Base-by-base conservation (phyloP, 495 filamentous ascomycete genomes). In the Aspergillus asperescens region DNA sequence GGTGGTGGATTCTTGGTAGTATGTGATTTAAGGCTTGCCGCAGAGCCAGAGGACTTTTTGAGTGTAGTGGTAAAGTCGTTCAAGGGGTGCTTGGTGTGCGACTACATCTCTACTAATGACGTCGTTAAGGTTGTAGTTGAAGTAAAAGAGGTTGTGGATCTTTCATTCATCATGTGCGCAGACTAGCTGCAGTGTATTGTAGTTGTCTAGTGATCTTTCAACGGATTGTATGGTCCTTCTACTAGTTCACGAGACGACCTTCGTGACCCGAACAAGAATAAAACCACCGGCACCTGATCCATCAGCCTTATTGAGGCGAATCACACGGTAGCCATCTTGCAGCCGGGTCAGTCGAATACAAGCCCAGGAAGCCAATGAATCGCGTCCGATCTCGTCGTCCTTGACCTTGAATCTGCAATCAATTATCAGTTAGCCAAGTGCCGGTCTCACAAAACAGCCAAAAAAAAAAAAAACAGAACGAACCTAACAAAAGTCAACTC, bases 311-410 rank as follows among this genome's bases (percentile, higher is more conserved):
- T 83, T 66, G 23, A 97, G 67, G 46, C 83, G 85, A 32, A 97
- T 70, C 50, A 95, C 82, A 13, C 89, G 77, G 55, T 87, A 86
- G 1, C 92, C 92, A 31, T 77, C 63, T 40, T 81, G 79, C 47
- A 96, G 66, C 13, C 88, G 79, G 68, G 95, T 89, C 0, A 96
- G 79, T 16, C 89, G 77, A 49, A 95, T 82, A 62, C 90, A 95
- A 7, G 88, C 82, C 92, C 92, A 97, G 9, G 84, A 89, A 16
- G 87, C 88, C 31, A 94, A 62, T 41, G 83, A 74, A 57, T 95
- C 89, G 52, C 78, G 77, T 2, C 82, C 82, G 47, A 92, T 74
- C 57, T 90, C 84, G 53, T 92, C 84, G 60, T 96, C 87, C 63
- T 87, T 83, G 57, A 96, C 76, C 64, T 94, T 87, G 67, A 96